Conservation (phyloP, 225 moss, liverwort and hornwort species). For the Ulota crispa region DNA sequence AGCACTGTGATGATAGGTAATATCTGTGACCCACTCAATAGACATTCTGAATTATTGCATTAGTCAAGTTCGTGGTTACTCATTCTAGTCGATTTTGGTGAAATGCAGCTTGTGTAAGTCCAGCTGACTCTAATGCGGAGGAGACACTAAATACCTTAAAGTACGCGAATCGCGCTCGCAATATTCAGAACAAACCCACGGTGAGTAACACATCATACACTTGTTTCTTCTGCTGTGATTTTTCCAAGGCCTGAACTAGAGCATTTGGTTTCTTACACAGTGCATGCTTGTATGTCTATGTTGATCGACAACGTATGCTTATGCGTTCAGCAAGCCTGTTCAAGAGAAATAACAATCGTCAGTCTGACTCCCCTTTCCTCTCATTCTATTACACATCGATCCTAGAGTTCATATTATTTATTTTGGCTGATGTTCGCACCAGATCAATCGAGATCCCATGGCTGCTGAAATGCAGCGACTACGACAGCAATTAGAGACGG, state of each 20-base stretch:
- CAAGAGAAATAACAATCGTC: no score
- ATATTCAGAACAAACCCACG: constrained; percentile 95
- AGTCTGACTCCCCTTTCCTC: background rate
- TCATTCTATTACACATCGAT: background rate
- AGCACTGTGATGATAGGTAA: constrained; percentile 98
- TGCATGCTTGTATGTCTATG: no score
- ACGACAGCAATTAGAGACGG: constrained; percentile 82
- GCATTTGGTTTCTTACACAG: background rate
- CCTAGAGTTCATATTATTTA: no score
- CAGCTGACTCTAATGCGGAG: constrained; percentile 97
- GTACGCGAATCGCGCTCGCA: constrained; percentile 94
- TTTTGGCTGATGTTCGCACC: background rate
- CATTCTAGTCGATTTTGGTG: background rate
- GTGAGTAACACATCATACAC: constrained; percentile 34
- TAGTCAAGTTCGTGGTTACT: background rate
- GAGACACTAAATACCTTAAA: constrained; percentile 93
- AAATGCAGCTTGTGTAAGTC: constrained; percentile 92
- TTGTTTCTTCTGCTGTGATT: background rate
- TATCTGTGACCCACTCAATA: background rate
- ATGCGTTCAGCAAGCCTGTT: background rate
- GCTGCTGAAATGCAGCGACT: constrained; percentile 92
- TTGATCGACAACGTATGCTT: no score
- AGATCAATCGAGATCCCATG: constrained; percentile 97
- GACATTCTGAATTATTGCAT: background rate
- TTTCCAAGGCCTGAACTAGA: no score